A percentile compares a stretch with the other conserved stretches of the same genome.
Evolutionary conservation across 495 filamentous ascomycete species (phyloP).

Genomic region (Aspergillus avenaceus): DNA sequence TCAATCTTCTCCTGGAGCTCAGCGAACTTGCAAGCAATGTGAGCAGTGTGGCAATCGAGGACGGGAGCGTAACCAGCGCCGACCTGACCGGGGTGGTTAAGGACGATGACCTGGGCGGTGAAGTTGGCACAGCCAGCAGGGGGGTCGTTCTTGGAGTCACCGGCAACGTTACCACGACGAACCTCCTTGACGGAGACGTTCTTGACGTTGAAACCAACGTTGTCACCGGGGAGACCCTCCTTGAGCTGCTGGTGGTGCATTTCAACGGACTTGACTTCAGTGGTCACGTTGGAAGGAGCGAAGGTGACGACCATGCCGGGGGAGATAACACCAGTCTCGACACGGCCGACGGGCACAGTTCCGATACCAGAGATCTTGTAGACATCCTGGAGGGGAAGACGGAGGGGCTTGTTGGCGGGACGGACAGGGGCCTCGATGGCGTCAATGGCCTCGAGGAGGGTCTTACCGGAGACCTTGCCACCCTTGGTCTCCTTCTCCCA

Average conservation of each 20-base stretch:
- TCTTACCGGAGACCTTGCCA: conserved; percentile 88
- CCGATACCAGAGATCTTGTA: conserved; percentile 99
- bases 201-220: conserved; percentile 99
- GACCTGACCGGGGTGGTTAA: conserved; percentile 99
- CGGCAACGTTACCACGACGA: conserved; percentile 98
- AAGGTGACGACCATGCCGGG: conserved; percentile 88
- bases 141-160: conserved; percentile 99
- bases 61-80: conserved; percentile 98
- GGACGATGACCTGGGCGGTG: conserved; percentile 99
- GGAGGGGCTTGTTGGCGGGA: conserved; percentile 84
- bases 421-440: conserved; percentile 89
- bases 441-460: conserved; percentile 98
- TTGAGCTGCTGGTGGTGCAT: conserved; percentile 99
- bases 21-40: conserved; percentile 99
- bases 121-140: conserved; percentile 83
- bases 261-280: conserved; percentile 99
- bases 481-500: conserved; percentile 99
- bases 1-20: conserved; percentile 99
- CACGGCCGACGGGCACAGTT: conserved; percentile 99
- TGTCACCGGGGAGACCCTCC: conserved; percentile 97
- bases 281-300: conserved; percentile 97
- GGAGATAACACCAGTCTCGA: conserved; percentile 98
- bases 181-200: conserved; percentile 99
- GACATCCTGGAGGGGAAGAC: conserved; percentile 99
- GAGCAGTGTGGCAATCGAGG: conserved; percentile 98